Conservation (phyloP, 768 basidiomycete genomes). For the Suillus placidus region DNA sequence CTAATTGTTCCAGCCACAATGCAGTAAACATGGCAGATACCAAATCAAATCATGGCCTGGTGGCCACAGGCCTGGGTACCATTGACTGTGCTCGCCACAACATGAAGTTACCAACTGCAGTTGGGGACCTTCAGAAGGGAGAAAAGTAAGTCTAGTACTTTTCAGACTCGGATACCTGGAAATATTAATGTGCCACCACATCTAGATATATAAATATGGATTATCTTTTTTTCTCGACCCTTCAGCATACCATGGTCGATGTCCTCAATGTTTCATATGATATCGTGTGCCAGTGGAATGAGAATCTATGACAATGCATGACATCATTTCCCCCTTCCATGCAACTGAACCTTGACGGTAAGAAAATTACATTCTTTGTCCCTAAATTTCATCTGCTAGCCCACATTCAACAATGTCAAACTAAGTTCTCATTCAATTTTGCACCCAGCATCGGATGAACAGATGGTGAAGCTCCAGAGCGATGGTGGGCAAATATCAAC, state of each 20-base stretch:
- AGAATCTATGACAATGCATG: neutral
- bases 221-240: too few species aligned
- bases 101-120: slow-evolving; percentile 17
- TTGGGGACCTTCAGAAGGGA: slow-evolving; percentile 24
- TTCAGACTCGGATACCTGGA: neutral
- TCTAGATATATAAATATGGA: slow-evolving; percentile 24
- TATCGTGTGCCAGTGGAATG: slow-evolving; percentile 20
- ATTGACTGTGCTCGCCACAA: slow-evolving; percentile 14
- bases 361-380: slow-evolving; percentile 22
- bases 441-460: slow-evolving; percentile 27
- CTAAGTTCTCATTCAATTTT: slow-evolving; percentile 32
- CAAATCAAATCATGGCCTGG: neutral
- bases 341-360: neutral
- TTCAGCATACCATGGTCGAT: too few species aligned
- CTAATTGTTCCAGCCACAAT: slow-evolving; percentile 16
- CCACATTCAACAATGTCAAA: slow-evolving; percentile 32
- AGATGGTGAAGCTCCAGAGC: slow-evolving; percentile 42
- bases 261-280: too few species aligned
- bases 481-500: slow-evolving; percentile 38
- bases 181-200: neutral
- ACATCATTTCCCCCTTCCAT: neutral
- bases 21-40: neutral
- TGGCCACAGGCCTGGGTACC: slow-evolving; percentile 1
- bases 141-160: slow-evolving; percentile 11
- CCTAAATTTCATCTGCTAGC: slow-evolving; percentile 40